phyloP scores from a whole-genome alignment of 495 filamentous ascomycete species.

The Xeromyces bisporus region DNA sequence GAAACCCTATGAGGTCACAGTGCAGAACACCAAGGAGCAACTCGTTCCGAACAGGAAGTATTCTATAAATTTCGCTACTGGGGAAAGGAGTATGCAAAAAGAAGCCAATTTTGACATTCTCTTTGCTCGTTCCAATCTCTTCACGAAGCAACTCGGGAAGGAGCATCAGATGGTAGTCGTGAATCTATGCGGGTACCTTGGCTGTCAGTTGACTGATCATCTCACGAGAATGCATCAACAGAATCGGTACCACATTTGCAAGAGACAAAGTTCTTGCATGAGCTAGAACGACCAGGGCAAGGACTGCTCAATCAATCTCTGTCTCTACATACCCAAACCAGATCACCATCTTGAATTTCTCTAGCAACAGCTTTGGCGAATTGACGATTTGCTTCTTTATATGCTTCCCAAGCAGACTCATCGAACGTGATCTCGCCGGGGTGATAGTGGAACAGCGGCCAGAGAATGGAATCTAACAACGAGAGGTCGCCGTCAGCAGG shows the following conservation, averaged over 20 bases:
- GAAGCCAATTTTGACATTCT: conserved; percentile 91
- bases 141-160: conserved; percentile 86
- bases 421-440: conserved; percentile 95
- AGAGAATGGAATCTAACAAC: conserved; percentile 73
- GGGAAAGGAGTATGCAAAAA: conserved; percentile 96
- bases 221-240: too few relatives aligned
- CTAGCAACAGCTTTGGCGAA: conserved; percentile 72
- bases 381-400: conserved; percentile 72
- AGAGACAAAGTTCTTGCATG: too few relatives aligned
- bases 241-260: too few relatives aligned
- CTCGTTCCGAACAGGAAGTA: conserved; percentile 79
- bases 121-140: conserved; percentile 52
- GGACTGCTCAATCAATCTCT: too few relatives aligned
- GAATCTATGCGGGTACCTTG: too few relatives aligned
- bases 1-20: conserved; percentile 89
- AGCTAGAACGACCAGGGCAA: too few relatives aligned
- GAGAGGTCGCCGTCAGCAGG: conserved; percentile 6
- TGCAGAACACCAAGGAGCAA: conserved; percentile 72
- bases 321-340: too few relatives aligned
- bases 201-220: too few relatives aligned
- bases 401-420: conserved; percentile 83
- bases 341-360: conserved; percentile 73
- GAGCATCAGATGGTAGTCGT: conserved; percentile 96
- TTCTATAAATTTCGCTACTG: conserved; percentile 92
- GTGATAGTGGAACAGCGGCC: conserved; percentile 96